Base-by-base conservation (phyloP, 805 yeast species). In the Wickerhamomyces alni region DNA sequence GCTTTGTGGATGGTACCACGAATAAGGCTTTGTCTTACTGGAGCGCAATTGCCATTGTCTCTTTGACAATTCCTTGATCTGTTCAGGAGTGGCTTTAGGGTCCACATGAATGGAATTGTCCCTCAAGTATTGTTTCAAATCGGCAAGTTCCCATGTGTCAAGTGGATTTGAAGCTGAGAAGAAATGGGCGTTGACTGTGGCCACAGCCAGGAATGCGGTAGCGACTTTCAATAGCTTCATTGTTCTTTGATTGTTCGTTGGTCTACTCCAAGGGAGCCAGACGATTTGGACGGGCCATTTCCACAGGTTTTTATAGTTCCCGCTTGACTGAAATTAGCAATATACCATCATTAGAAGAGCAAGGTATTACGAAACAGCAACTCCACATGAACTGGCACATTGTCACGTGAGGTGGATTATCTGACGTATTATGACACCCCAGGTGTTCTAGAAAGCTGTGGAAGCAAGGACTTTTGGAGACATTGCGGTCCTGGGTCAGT, bases 121-220 rank as follows among this genome's bases (percentile, higher is more conserved):
- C 33, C 47, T 48, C 17, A 65, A 47, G 37, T 59, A 67, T 15
- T 59, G 58, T 19, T 52, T 48, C 26, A 66, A 42, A 41, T 67
- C 72, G 16, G 51, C 44, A 25, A 45, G 39, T 11, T 64, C 57
- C 69, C 69, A 66, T 1, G 55, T 45, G 2, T 51, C 50, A 9
- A 49, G 18, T 16, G 46, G 33, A n/a, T 36, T 38, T 10, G 43
- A 17, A 8, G 42, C 36, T 37, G 12, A 26, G 12, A 43, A 44
- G 8, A 48, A 29, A n/a, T 44, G 39, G 8, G 43, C 38, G 4
- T 43, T 26, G 7, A 37, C 31, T 3, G 43, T 10, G 11, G 46
- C 22, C 12, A 47, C 26, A 10, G 43, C 16, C 34, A 48, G 35
- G 9, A 60, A 57, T 3, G 34, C 4, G 10, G 38, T 26, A 4